Conservation (phyloP, 805 yeast species). For the Candida sakaeoensis region DNA sequence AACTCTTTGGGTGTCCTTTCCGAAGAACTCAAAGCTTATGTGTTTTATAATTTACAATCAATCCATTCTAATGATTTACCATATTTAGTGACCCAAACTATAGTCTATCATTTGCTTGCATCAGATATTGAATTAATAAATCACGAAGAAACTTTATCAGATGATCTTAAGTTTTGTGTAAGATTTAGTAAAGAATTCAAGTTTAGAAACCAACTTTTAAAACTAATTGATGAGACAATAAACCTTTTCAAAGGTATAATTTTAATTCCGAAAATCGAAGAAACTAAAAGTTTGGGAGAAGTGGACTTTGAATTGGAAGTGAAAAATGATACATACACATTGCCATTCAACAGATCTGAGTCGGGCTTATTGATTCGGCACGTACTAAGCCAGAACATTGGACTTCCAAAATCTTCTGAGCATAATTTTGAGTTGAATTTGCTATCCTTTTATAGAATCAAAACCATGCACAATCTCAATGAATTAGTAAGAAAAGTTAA, state of each 20-base stretch:
- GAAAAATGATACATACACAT: background rate
- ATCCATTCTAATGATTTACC: constrained; percentile 61
- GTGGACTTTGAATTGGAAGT: background rate
- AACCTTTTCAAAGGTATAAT: background rate
- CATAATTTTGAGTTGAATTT: constrained; percentile 8
- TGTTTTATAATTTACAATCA: constrained; percentile 40
- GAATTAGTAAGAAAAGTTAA: background rate
- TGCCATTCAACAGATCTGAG: background rate
- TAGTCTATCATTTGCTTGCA: constrained; percentile 26
- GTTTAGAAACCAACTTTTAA: background rate
- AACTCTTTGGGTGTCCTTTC: constrained; percentile 45
- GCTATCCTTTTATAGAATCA: constrained; percentile 1
- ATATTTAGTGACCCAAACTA: constrained; percentile 50
- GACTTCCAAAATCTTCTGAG: constrained; percentile 2
- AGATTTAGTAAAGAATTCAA: background rate
- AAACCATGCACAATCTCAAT: constrained; percentile 6
- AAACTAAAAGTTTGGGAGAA: background rate
- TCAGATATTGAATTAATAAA: constrained; percentile 20
- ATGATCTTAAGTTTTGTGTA: background rate
- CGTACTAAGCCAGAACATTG: background rate
- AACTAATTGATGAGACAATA: background rate
- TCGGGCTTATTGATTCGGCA: background rate
- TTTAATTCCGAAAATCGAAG: background rate
- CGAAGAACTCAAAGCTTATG: constrained; percentile 32
- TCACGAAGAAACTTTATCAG: background rate